Evolutionary conservation across 2,329 filamentous ascomycete species (phyloP), one percentile per base, ranked within the genome.

Genomic region (Aspergillus fischeri): DNA sequence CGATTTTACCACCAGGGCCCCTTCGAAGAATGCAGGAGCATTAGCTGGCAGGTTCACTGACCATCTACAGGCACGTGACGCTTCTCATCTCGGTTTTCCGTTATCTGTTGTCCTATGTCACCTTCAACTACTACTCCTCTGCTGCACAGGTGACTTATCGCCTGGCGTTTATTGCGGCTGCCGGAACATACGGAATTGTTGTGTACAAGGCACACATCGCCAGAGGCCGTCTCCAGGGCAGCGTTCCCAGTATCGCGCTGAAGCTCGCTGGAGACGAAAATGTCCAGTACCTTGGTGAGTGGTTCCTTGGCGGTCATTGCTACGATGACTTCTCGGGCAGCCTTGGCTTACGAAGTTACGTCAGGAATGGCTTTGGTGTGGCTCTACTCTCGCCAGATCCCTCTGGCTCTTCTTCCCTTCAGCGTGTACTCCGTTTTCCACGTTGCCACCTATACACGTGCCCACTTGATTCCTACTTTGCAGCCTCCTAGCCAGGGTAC

Each of bases 401-500:
- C 91, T 41, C 83, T 97, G 67, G 94, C 94, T 55, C 85, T 99
- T 69, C 85, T 97, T 55, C 94, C 94, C 28, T 99, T 96, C 80
- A 88, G 87, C 67, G 91, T 99, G 77, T 99, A 97, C 85, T 97
- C 93, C 58, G 78, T 97, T 77, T 99, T 99, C 87, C 94, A 99
- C 79, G 92, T 97, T 66, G 91, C 92, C 60, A 97, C 94, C 64
- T 99, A 99, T 80, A 90, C 90, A 64, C 92, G 94, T 75, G 89
- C 90, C 74, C 96, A 96, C 80, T 79, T 99, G 64, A 89, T 99
- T 68, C 94, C 94, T 60, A 91, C 90, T 62, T 73, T 99, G 68
- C 83, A 89, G 69, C 90, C 92, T 17, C 83, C 86, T 58, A 80
- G 82, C 63, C 70, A 72, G 49, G 63, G 53, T 50, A 73, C 79